Evolutionary conservation across 2,329 filamentous ascomycete species (phyloP).

Genomic region (Ophiocordyceps robertsii): DNA sequence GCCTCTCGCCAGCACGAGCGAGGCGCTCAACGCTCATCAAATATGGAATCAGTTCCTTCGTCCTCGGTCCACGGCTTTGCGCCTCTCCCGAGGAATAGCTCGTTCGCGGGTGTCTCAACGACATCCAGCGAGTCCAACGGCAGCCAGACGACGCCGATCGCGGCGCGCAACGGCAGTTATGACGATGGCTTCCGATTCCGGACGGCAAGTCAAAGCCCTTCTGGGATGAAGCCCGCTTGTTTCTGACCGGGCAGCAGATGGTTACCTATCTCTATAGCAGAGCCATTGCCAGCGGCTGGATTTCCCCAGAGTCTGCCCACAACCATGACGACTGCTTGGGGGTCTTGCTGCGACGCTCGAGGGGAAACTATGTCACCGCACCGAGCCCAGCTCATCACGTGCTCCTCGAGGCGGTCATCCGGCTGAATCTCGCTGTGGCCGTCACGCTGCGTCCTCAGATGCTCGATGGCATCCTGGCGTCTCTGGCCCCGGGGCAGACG

Average conservation of each 20-base stretch:
- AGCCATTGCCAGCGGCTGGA: slow-evolving; percentile 15
- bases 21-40: background rate
- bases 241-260: slow-evolving; percentile 12
- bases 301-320: slow-evolving; percentile 7
- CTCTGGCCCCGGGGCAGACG: slow-evolving; percentile 23
- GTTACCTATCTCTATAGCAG: slow-evolving; percentile 16
- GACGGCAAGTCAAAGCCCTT: slow-evolving; percentile 10
- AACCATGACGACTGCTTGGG: slow-evolving; percentile 14
- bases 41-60: slow-evolving; percentile 1
- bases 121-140: slow-evolving; percentile 1
- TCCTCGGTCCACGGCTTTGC: background rate
- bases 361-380: slow-evolving; percentile 26
- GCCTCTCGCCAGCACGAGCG: background rate
- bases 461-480: slow-evolving; percentile 28
- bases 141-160: background rate
- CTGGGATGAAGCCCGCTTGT: background rate
- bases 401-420: slow-evolving; percentile 26
- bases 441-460: slow-evolving; percentile 35
- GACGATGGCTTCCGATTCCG: slow-evolving; percentile 17
- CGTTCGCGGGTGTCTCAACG: slow-evolving; percentile 2
- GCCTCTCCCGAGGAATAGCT: slow-evolving; percentile 2
- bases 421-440: slow-evolving; percentile 30
- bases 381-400: slow-evolving; percentile 22
- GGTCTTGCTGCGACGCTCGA: slow-evolving; percentile 23
- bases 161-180: slow-evolving; percentile 5